These are phyloP conservation scores for Plasmodium blacklocki DNA, from an alignment of 169 alveolate genomes.

Conservation along the genomic window DNA sequence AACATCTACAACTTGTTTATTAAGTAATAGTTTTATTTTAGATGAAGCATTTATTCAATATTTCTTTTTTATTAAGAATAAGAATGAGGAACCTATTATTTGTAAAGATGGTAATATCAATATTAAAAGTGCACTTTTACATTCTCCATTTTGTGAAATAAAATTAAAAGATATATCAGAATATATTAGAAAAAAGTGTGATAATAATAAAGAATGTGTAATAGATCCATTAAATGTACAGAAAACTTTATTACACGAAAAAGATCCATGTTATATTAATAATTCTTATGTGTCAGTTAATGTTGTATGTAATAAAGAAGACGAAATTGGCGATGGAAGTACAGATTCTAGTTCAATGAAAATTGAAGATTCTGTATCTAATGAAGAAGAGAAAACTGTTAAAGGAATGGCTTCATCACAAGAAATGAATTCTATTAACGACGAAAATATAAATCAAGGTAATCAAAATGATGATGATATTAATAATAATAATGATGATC, in stretches of 20 bases:
- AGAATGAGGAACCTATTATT: slow-evolving; percentile 33
- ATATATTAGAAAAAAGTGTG: slow-evolving; percentile 21
- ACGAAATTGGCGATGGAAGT: not conserved
- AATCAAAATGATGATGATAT: no score
- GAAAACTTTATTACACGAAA: slow-evolving; percentile 6
- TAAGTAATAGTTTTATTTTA: slow-evolving; percentile 15
- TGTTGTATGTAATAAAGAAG: slow-evolving; percentile 18
- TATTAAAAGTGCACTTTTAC: slow-evolving; percentile 32
- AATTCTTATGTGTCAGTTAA: slow-evolving; percentile 29
- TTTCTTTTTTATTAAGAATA: slow-evolving; percentile 43
- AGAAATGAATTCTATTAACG: no score
- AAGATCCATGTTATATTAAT: slow-evolving; percentile 16
- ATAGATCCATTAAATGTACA: slow-evolving; percentile 30
- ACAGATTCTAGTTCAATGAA: not conserved
- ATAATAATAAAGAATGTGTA: slow-evolving; percentile 18
- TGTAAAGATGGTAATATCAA: slow-evolving; percentile 22
- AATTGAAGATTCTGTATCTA: not conserved
- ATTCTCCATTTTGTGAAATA: slow-evolving; percentile 23
- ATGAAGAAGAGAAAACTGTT: not conserved
- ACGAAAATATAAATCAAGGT: no score
- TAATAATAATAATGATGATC: no score
- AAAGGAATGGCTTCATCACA: slow-evolving; percentile 1
- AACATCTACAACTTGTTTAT: slow-evolving; percentile 32
- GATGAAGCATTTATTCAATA: slow-evolving; percentile 22
- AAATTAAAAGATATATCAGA: slow-evolving; percentile 27